A percentile compares a stretch with the other conserved stretches of the same genome.
Evolutionary conservation across 306 rosid species (phyloP).

Genomic region (Quillaja saponaria): DNA sequence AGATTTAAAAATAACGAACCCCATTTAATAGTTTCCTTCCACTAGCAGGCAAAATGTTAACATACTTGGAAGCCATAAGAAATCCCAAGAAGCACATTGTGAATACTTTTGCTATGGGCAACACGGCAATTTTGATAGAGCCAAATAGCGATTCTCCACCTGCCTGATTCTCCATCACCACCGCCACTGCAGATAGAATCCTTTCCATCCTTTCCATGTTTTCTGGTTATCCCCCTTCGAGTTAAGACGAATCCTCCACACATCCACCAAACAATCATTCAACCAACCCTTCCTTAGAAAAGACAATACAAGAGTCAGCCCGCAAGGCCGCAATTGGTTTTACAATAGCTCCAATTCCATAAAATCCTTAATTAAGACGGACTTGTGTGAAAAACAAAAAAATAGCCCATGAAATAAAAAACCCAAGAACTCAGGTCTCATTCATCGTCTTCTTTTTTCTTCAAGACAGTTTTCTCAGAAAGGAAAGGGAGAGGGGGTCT

Average conservation of each 20-base stretch:
- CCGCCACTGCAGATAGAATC: slow-evolving; percentile 35
- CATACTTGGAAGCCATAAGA: slow-evolving; percentile 94
- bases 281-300: neutral
- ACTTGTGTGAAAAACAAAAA: too few relatives aligned
- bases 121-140: slow-evolving; percentile 77
- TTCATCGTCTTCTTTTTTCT: too few relatives aligned
- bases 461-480: too few relatives aligned
- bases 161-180: slow-evolving; percentile 19
- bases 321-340: too few relatives aligned
- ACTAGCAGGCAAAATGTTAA: slow-evolving; percentile 72
- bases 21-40: slow-evolving; percentile 92
- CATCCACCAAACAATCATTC: neutral
- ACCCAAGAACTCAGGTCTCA: too few relatives aligned
- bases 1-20: slow-evolving; percentile 41
- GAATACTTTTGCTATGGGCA: slow-evolving; percentile 89
- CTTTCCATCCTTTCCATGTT: slow-evolving; percentile 43
- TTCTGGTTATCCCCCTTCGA: neutral
- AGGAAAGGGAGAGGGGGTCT: too few relatives aligned
- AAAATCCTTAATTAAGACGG: too few relatives aligned
- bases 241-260: neutral
- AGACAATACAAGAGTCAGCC: too few relatives aligned
- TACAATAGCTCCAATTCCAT: too few relatives aligned
- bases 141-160: slow-evolving; percentile 70
- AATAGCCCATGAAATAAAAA: too few relatives aligned
- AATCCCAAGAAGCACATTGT: slow-evolving; percentile 85